phyloP scores from a whole-genome alignment of 352 stramenopile genomes.

The Thalassiosira tumida region DNA sequence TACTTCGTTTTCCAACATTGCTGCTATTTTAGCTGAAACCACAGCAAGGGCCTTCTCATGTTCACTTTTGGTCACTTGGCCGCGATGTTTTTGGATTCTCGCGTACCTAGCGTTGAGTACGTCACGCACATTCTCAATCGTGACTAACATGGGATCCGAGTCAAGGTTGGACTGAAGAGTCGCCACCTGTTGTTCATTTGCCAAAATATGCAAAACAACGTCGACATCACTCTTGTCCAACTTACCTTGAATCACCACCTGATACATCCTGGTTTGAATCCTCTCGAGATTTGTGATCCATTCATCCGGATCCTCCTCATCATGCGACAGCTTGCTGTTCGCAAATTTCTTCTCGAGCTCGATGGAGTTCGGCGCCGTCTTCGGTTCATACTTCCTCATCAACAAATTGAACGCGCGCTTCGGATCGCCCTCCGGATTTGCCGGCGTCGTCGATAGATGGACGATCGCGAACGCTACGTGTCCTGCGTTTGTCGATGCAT shows the following conservation, averaged over 20 bases:
- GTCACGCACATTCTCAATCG: neutral
- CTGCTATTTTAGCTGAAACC: neutral
- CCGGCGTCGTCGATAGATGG: neutral
- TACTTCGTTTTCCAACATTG: neutral
- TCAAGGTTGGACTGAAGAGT: neutral
- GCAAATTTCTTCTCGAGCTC: neutral
- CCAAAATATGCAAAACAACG: neutral
- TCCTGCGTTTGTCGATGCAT: neutral
- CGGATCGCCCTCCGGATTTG: neutral
- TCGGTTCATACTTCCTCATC: neutral
- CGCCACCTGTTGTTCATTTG: neutral
- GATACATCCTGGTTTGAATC: neutral
- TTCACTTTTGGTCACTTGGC: neutral
- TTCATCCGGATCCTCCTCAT: neutral
- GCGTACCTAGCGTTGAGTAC: neutral
- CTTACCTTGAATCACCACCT: neutral
- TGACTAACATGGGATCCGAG: neutral
- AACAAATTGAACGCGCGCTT: no score
- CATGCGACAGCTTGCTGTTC: neutral
- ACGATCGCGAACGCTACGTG: neutral
- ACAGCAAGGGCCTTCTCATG: neutral
- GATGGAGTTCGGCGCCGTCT: neutral
- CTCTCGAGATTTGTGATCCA: neutral
- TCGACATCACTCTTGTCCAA: neutral
- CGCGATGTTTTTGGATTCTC: neutral